Percentiles rank a stretch among this genome's conserved stretches.
Conservation (phyloP, 1,284 basidiomycete genomes). For the Trametes versicolor region DNA sequence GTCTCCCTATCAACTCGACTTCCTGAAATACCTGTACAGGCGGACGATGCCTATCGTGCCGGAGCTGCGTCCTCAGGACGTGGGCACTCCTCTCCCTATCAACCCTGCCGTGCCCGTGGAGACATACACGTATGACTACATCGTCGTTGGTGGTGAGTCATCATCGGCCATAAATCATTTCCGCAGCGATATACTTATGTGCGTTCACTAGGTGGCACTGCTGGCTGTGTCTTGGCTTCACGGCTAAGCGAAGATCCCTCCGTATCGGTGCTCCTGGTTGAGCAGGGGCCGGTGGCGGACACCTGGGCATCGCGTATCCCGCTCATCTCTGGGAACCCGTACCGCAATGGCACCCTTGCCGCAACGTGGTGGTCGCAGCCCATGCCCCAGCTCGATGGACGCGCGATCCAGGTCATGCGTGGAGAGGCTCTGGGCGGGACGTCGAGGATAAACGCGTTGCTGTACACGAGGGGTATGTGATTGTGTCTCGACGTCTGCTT, state of each 20-base stretch:
- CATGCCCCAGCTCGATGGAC: conserved; percentile 36
- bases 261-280: conserved; percentile 45
- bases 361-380: conserved; percentile 39
- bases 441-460: conserved; percentile 53
- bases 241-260: conserved; percentile 43
- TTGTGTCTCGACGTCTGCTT: too few species aligned
- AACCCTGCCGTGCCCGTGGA: neutral
- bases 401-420: conserved; percentile 45
- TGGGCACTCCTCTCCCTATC: conserved; percentile 15
- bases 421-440: conserved; percentile 55
- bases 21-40: neutral
- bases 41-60: conserved; percentile 13
- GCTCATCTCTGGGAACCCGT: conserved; percentile 45
- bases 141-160: conserved; percentile 35
- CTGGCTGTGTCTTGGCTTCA: conserved; percentile 49
- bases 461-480: conserved; percentile 47
- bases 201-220: conserved; percentile 43
- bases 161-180: too few species aligned
- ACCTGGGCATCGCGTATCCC: conserved; percentile 48
- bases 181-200: too few species aligned
- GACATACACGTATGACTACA: conserved; percentile 36
- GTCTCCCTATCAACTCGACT: too few species aligned
- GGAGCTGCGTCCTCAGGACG: conserved; percentile 17
- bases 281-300: conserved; percentile 46
- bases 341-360: conserved; percentile 30